These are phyloP conservation scores for Aspergillus aculeatus DNA, from an alignment of 2,329 filamentous ascomycete genomes.

Conservation along the genomic window DNA sequence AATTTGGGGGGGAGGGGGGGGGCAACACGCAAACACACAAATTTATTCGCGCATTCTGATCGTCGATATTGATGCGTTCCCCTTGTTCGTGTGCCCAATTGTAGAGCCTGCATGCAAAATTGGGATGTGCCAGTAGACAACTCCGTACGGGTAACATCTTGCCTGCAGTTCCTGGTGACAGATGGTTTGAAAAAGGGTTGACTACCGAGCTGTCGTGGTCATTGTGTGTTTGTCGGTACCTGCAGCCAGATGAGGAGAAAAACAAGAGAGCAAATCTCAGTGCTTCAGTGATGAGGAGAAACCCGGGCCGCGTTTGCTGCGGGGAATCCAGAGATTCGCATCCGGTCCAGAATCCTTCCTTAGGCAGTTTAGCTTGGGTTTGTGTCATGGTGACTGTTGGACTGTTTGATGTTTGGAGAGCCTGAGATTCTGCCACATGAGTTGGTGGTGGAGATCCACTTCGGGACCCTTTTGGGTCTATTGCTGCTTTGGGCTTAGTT, in stretches of 20 bases:
- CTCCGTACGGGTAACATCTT: background rate
- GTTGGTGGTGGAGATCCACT: slow-evolving; percentile 12
- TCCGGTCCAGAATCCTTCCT: slow-evolving; percentile 26
- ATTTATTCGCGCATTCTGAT: slow-evolving; percentile 15
- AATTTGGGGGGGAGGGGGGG: background rate
- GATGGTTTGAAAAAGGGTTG: too few species aligned
- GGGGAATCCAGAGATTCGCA: slow-evolving; percentile 14
- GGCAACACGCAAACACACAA: background rate
- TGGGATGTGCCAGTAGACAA: too few species aligned
- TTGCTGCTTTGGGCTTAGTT: slow-evolving; percentile 9
- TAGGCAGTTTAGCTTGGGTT: slow-evolving; percentile 16
- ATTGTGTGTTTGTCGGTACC: background rate
- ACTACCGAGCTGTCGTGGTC: background rate
- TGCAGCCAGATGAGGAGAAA: background rate
- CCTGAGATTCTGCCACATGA: slow-evolving; percentile 18
- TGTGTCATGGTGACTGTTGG: slow-evolving; percentile 10
- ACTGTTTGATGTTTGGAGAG: background rate
- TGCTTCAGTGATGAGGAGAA: slow-evolving; percentile 1
- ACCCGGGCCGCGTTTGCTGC: slow-evolving; percentile 19
- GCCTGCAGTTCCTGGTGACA: background rate
- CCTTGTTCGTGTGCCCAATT: background rate
- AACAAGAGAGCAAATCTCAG: background rate
- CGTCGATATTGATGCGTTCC: background rate
- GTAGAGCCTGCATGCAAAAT: background rate
- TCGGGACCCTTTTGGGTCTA: slow-evolving; percentile 10